Evolutionary conservation across 495 filamentous ascomycete genomes (phyloP).

Genomic region (Zalerion maritima): DNA sequence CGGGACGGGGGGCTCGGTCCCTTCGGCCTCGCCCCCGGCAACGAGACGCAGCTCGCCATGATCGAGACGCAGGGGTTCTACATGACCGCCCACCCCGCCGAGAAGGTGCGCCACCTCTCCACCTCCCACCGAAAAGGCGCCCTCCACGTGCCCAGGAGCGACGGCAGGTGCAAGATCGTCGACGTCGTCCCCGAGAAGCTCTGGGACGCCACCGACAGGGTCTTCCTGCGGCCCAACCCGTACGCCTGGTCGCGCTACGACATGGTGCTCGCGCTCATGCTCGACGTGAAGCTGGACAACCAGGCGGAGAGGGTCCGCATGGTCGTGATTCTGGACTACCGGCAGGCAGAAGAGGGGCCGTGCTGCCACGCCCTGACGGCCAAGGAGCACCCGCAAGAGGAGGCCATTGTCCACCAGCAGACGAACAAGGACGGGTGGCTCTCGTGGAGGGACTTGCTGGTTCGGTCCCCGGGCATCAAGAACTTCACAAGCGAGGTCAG

Average conservation of each 20-base stretch:
- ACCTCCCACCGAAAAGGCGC: background rate
- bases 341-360: background rate
- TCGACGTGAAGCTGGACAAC: background rate
- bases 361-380: constrained; percentile 1
- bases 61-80: constrained; percentile 1
- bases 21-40: background rate
- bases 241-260: constrained; percentile 4
- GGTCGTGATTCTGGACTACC: constrained; percentile 2
- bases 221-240: constrained; percentile 6
- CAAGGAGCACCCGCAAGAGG: background rate
- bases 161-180: background rate
- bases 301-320: background rate
- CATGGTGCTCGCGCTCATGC: constrained; percentile 5
- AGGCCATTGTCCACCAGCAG: constrained; percentile 1
- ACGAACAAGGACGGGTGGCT: constrained; percentile 2
- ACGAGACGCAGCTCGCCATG: background rate
- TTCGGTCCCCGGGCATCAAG: too few species aligned
- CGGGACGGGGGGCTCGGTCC: too few species aligned
- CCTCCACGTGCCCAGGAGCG: constrained; percentile 3
- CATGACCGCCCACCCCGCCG: constrained; percentile 3
- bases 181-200: constrained; percentile 3
- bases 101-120: too few species aligned
- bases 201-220: constrained; percentile 5
- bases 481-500: too few species aligned
- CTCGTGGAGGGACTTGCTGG: too few species aligned